Evolutionary conservation across 345 rosid genomes (phyloP).

Genomic region (Melastoma malabathricum): DNA sequence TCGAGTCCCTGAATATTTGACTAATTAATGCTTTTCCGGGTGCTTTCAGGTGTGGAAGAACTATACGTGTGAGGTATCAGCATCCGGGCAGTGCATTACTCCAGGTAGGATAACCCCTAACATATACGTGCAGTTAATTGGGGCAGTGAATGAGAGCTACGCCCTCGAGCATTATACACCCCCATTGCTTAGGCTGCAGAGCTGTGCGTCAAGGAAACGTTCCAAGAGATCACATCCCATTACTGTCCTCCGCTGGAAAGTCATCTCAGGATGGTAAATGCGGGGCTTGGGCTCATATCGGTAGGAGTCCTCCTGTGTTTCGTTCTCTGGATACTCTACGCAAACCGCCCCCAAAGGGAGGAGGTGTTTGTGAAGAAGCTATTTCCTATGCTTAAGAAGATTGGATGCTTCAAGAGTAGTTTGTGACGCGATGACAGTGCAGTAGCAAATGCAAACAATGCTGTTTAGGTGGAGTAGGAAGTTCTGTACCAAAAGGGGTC

Average conservation of each 20-base stretch:
- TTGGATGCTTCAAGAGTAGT: conserved; percentile 6
- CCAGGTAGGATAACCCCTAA: conserved; percentile 78
- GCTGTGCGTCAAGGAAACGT: conserved; percentile 72
- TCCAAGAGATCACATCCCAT: conserved; percentile 49
- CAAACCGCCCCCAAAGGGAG: conserved; percentile 99
- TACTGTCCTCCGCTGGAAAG: conserved; percentile 70
- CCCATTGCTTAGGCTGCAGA: conserved; percentile 67
- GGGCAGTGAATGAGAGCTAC: conserved; percentile 71
- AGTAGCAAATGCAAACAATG: conserved; percentile 3
- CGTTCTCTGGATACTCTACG: conserved; percentile 77
- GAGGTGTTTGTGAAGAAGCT: conserved; percentile 58
- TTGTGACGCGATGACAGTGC: conserved; percentile 1
- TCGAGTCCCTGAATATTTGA: background rate
- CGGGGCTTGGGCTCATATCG: conserved; percentile 75
- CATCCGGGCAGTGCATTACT: conserved; percentile 39
- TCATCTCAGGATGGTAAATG: conserved; percentile 55
- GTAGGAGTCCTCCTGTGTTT: conserved; percentile 79
- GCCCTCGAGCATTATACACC: conserved; percentile 88
- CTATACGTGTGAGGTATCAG: conserved; percentile 44
- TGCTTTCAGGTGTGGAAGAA: conserved; percentile 61
- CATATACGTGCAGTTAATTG: conserved; percentile 39
- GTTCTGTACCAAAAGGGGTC: background rate
- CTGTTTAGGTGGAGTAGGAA: conserved; percentile 15
- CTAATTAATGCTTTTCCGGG: background rate
- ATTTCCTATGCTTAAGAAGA: conserved; percentile 15